Percentiles rank a stretch among this genome's conserved stretches.
Evolutionary conservation across 2,329 filamentous ascomycete species (phyloP).

Genomic region (Pseudofabraea citricarpa): DNA sequence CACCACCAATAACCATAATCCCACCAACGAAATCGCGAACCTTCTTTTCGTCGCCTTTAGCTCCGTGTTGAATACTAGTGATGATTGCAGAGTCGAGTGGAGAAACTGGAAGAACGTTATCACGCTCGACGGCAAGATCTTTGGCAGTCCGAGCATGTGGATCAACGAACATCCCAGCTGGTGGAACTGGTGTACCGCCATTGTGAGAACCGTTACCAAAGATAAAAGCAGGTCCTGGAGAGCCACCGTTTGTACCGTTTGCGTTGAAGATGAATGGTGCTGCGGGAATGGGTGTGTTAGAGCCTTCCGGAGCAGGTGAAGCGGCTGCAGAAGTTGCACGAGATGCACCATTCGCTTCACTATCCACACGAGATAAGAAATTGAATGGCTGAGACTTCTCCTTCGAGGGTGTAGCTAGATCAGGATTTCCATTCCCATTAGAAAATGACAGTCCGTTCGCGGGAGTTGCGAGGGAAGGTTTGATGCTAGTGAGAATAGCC

Average conservation of each 20-base stretch:
- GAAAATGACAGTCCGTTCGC: constrained; percentile 35
- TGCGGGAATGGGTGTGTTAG: constrained; percentile 59
- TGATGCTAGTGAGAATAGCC: constrained; percentile 54
- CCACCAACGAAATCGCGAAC: constrained; percentile 83
- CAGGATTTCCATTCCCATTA: constrained; percentile 33
- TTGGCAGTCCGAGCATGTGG: constrained; percentile 34
- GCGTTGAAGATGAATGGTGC: constrained; percentile 49
- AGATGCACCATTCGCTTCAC: constrained; percentile 62
- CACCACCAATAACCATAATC: constrained; percentile 87
- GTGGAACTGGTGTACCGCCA: constrained; percentile 39
- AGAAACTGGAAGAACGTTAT: constrained; percentile 75
- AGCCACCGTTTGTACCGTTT: constrained; percentile 22
- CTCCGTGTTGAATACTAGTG: constrained; percentile 81
- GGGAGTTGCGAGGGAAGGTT: constrained; percentile 48
- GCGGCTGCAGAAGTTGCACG: constrained; percentile 74
- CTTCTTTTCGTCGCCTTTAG: constrained; percentile 87
- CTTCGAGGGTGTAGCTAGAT: constrained; percentile 55
- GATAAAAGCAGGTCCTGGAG: constrained; percentile 21
- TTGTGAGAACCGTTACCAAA: constrained; percentile 41
- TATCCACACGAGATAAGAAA: constrained; percentile 63
- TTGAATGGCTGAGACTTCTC: constrained; percentile 63
- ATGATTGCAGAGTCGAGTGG: constrained; percentile 87
- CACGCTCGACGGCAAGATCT: constrained; percentile 62
- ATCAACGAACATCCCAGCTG: constrained; percentile 30
- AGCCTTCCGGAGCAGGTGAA: constrained; percentile 78